These are phyloP conservation scores for Talaromyces adpressus DNA, from an alignment of 495 filamentous ascomycete genomes.

Conservation along the genomic window DNA sequence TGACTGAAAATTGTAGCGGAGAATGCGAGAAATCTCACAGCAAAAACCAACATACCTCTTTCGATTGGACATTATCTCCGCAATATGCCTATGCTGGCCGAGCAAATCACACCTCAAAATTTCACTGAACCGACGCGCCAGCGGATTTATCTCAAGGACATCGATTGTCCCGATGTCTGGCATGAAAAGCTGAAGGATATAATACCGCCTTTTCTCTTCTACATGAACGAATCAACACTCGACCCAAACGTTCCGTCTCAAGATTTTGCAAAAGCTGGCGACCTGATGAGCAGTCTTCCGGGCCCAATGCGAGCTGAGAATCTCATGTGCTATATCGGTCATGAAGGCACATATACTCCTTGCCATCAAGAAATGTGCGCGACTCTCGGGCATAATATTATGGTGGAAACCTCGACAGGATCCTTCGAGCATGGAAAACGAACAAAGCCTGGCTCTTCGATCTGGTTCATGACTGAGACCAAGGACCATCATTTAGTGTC, in stretches of 20 bases:
- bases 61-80: constrained; percentile 83
- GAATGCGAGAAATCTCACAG: constrained; percentile 66
- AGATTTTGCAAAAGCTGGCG: constrained; percentile 60
- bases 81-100: constrained; percentile 69
- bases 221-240: constrained; percentile 72
- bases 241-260: constrained; percentile 40
- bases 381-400: constrained; percentile 91
- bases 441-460: constrained; percentile 76
- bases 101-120: constrained; percentile 61
- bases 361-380: constrained; percentile 98
- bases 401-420: constrained; percentile 76
- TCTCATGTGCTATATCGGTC: constrained; percentile 96
- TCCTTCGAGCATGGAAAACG: constrained; percentile 50
- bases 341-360: constrained; percentile 95
- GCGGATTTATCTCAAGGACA: constrained; percentile 89
- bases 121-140: constrained; percentile 67
- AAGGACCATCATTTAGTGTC: constrained; percentile 80
- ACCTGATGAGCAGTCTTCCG: constrained; percentile 92
- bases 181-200: constrained; percentile 65
- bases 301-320: constrained; percentile 83
- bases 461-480: constrained; percentile 97
- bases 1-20: constrained; percentile 33
- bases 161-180: constrained; percentile 86
- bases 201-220: constrained; percentile 74
- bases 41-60: constrained; percentile 63